phyloP scores from a whole-genome alignment of 2,329 filamentous ascomycete species.

The Aureobasidium sp. region DNA sequence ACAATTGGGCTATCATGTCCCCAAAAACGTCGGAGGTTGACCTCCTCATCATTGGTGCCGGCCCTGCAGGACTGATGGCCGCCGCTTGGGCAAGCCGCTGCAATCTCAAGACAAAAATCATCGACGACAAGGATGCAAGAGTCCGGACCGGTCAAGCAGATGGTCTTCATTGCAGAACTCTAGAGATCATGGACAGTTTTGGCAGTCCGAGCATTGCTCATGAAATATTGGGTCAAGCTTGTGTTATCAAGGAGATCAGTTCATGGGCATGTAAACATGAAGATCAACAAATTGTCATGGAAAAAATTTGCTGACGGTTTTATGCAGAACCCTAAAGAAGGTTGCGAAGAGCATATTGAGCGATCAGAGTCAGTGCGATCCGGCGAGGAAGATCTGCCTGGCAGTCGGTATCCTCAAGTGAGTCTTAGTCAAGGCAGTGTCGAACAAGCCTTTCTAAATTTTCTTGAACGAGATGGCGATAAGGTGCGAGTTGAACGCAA shows the following conservation, averaged over 20 bases:
- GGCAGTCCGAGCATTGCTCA: conserved; percentile 4
- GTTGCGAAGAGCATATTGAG: neutral
- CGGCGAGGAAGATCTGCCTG: conserved; percentile 9
- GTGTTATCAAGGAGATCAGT: conserved; percentile 10
- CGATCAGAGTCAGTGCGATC: neutral
- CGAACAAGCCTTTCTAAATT: conserved; percentile 7
- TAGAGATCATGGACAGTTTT: conserved; percentile 5
- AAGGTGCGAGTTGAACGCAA: neutral
- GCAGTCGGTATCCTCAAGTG: conserved; percentile 10
- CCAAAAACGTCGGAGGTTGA: neutral
- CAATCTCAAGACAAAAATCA: conserved; percentile 1
- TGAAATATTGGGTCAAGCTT: neutral
- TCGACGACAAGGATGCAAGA: neutral
- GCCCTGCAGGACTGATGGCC: conserved; percentile 3
- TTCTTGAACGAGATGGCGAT: neutral
- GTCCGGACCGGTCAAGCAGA: conserved; percentile 1
- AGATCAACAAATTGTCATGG: neutral
- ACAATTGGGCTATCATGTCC: neutral
- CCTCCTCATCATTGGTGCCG: neutral
- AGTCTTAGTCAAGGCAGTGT: conserved; percentile 9
- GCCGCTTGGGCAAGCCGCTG: conserved; percentile 6
- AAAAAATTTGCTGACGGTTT: neutral
- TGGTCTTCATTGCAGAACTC: neutral
- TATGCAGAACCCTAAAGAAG: neutral
- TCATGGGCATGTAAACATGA: neutral